Percentiles rank a stretch among this genome's conserved stretches.
Evolutionary conservation across 208 protist genomes (phyloP).

Genomic region (Crithidia thermophila): DNA sequence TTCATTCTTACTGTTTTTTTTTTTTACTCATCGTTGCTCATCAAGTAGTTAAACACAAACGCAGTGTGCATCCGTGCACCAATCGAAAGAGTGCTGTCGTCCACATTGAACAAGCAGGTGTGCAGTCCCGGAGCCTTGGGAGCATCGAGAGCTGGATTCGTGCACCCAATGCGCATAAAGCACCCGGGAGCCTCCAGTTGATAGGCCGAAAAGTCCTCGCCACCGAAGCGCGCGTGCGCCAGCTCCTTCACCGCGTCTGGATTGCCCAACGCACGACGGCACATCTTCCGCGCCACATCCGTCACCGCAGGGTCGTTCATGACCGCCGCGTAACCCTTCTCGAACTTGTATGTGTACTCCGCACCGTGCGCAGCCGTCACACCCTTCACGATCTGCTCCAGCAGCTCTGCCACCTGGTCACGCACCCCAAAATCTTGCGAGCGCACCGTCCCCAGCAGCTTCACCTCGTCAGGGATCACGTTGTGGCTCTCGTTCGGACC

Average conservation of each 20-base stretch:
- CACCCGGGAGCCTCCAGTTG: constrained; percentile 33
- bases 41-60: constrained; percentile 32
- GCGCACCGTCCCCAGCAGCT: constrained; percentile 60
- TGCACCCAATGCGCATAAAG: constrained; percentile 36
- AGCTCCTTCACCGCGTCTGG: constrained; percentile 19
- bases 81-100: constrained; percentile 42
- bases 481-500: constrained; percentile 63
- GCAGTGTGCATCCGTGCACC: constrained; percentile 47
- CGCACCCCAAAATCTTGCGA: constrained; percentile 45
- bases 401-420: constrained; percentile 30
- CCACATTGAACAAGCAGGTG: constrained; percentile 38
- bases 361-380: constrained; percentile 52
- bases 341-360: constrained; percentile 31
- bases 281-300: constrained; percentile 37
- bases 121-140: constrained; percentile 25
- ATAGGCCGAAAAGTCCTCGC: constrained; percentile 61
- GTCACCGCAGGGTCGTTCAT: constrained; percentile 53
- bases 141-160: constrained; percentile 20
- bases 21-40: not conserved
- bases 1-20: not conserved
- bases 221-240: constrained; percentile 23
- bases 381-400: constrained; percentile 51
- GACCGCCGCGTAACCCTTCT: constrained; percentile 56
- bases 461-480: constrained; percentile 62
- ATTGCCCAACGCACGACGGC: constrained; percentile 28